These are phyloP conservation scores for Lumnitzera littorea DNA, from an alignment of 345 rosid genomes.

Conservation along the genomic window DNA sequence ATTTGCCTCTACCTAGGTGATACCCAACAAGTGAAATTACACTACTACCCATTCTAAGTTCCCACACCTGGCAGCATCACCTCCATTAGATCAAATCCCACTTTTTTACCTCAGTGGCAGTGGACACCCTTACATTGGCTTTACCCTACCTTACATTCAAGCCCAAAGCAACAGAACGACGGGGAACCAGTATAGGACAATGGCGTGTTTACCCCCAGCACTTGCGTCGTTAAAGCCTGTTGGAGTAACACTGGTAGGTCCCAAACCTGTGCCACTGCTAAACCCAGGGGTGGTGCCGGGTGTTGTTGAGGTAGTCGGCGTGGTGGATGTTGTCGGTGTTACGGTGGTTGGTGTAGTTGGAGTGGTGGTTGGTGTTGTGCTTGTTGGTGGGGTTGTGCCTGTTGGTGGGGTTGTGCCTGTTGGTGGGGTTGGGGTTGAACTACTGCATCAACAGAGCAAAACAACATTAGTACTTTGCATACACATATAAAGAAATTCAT, in stretches of 20 bases:
- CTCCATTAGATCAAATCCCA: constrained; percentile 24
- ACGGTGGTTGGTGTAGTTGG: constrained; percentile 8
- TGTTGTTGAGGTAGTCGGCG: constrained; percentile 13
- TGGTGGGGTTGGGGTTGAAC: no score
- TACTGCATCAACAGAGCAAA: no score
- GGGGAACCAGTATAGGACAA: constrained; percentile 13
- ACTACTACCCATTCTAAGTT: constrained; percentile 4
- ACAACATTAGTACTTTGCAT: no score
- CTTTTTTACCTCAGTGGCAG: background rate
- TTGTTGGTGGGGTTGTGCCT: constrained; percentile 6
- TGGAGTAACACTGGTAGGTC: constrained; percentile 16
- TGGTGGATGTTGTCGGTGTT: constrained; percentile 13
- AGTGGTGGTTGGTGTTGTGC: constrained; percentile 13
- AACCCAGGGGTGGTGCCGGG: constrained; percentile 17
- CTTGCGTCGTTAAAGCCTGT: constrained; percentile 13
- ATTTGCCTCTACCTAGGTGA: constrained; percentile 13
- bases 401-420: background rate
- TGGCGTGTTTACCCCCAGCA: constrained; percentile 11
- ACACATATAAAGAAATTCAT: no score
- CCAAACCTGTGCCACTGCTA: constrained; percentile 16
- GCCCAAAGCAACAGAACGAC: constrained; percentile 16
- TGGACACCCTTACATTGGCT: no score
- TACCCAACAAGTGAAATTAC: constrained; percentile 15
- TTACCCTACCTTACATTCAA: background rate
- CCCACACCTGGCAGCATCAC: constrained; percentile 28